phyloP scores from a whole-genome alignment of 176 grass and related monocot genomes.

The Zea mays region DNA sequence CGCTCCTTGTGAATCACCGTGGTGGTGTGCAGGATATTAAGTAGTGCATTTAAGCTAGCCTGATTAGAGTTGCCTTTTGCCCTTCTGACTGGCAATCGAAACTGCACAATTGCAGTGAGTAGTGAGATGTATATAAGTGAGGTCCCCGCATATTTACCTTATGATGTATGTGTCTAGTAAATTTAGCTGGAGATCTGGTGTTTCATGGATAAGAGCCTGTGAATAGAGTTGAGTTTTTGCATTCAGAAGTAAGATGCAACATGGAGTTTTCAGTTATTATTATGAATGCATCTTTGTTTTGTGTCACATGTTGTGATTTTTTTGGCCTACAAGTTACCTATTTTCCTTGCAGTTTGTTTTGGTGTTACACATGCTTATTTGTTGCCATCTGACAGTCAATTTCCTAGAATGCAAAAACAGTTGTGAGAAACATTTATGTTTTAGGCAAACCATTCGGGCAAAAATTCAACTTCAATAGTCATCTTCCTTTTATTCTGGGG shows the following conservation, averaged over 20 bases:
- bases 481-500: neutral
- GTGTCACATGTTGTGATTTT: neutral
- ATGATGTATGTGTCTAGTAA: slow-evolving; percentile 49
- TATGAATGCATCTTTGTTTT: neutral
- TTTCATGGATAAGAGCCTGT: slow-evolving; percentile 31
- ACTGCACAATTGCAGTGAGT: slow-evolving; percentile 52
- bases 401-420: neutral
- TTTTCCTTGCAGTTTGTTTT: neutral
- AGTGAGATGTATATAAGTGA: slow-evolving; percentile 65
- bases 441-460: neutral
- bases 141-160: slow-evolving; percentile 47
- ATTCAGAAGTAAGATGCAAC: slow-evolving; percentile 33
- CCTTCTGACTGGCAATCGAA: slow-evolving; percentile 49
- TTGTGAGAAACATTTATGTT: neutral
- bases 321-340: neutral
- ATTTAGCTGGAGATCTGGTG: slow-evolving; percentile 35
- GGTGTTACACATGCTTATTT: neutral
- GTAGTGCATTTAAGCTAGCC: slow-evolving; percentile 40
- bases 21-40: slow-evolving; percentile 20
- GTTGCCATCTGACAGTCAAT: neutral
- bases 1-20: neutral
- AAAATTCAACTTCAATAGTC: neutral
- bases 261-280: slow-evolving; percentile 9
- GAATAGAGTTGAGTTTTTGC: slow-evolving; percentile 36
- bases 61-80: slow-evolving; percentile 21